phyloP scores from a whole-genome alignment of 176 grass and related monocot species.

The Zea mays region DNA sequence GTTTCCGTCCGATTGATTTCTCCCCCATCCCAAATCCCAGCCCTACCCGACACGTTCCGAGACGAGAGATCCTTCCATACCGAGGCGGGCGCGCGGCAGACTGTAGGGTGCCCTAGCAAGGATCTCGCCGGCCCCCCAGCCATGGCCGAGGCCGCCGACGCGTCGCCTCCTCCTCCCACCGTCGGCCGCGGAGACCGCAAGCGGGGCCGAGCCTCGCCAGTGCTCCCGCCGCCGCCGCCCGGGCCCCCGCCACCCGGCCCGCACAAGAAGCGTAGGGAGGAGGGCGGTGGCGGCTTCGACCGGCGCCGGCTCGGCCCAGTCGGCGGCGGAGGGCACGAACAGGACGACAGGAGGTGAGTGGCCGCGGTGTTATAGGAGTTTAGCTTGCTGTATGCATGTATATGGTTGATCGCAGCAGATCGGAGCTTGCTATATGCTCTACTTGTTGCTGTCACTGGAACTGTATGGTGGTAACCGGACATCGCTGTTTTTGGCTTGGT shows the following conservation, averaged over 20 bases:
- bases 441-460: background rate
- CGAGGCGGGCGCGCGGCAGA: slow-evolving; percentile 8
- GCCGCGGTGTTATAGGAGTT: slow-evolving; percentile 2
- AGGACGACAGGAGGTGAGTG: slow-evolving; percentile 68
- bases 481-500: background rate
- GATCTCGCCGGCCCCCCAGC: background rate
- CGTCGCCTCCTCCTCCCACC: background rate
- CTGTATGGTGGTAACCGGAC: background rate
- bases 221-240: slow-evolving; percentile 59
- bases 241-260: slow-evolving; percentile 48
- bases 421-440: slow-evolving; percentile 3
- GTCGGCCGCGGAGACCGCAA: slow-evolving; percentile 43
- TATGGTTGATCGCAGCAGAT: slow-evolving; percentile 1
- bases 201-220: slow-evolving; percentile 56
- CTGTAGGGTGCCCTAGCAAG: background rate
- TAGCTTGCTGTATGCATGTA: background rate
- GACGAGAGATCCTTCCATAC: slow-evolving; percentile 41
- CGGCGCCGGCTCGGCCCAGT: slow-evolving; percentile 61
- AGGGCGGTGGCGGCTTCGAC: slow-evolving; percentile 69
- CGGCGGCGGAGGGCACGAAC: slow-evolving; percentile 49
- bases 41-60: slow-evolving; percentile 1
- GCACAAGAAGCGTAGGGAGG: slow-evolving; percentile 64
- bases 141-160: slow-evolving; percentile 87
- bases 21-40: background rate
- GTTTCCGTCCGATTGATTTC: background rate